These are phyloP conservation scores for Meripilus lineatus DNA, from an alignment of 1,284 basidiomycete species.

Conservation along the genomic window DNA sequence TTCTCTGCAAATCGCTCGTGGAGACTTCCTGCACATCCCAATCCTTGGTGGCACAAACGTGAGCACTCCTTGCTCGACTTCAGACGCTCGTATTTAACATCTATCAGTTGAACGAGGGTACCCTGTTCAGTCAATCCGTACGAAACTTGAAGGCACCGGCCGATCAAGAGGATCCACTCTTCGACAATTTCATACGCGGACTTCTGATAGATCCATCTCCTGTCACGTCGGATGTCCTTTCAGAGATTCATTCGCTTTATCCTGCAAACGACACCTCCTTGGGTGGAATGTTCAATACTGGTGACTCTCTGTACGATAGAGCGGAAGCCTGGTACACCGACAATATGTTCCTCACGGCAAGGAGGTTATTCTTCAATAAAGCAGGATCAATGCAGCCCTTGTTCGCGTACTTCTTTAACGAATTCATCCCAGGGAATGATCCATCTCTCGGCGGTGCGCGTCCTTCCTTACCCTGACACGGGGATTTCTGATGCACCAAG, in stretches of 20 bases:
- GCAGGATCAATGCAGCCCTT: slow-evolving; percentile 42
- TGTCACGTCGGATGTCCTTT: slow-evolving; percentile 34
- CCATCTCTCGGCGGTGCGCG: slow-evolving; percentile 35
- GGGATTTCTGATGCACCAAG: not conserved
- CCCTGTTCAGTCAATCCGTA: slow-evolving; percentile 35
- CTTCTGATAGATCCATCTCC: slow-evolving; percentile 48
- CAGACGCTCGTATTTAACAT: not conserved
- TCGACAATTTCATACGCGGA: slow-evolving; percentile 41
- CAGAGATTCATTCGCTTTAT: slow-evolving; percentile 35
- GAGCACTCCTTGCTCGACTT: slow-evolving; percentile 11
- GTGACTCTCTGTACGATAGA: slow-evolving; percentile 54
- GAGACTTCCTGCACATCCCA: slow-evolving; percentile 50
- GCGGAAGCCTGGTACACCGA: slow-evolving; percentile 52
- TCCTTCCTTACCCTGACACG: not conserved
- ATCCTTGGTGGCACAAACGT: slow-evolving; percentile 53
- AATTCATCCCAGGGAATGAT: slow-evolving; percentile 47
- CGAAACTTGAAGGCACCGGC: slow-evolving; percentile 32
- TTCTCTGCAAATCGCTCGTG: slow-evolving; percentile 40
- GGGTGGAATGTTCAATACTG: slow-evolving; percentile 50
- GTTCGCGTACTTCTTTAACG: slow-evolving; percentile 50
- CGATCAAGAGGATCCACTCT: slow-evolving; percentile 32
- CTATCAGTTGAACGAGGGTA: slow-evolving; percentile 49
- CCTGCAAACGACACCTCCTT: slow-evolving; percentile 42
- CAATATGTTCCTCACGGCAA: slow-evolving; percentile 46
- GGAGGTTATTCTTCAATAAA: slow-evolving; percentile 44